Evolutionary conservation across 495 filamentous ascomycete genomes (phyloP), one percentile per base, ranked within the genome.

Genomic region (Elaphomyces granulatus): DNA sequence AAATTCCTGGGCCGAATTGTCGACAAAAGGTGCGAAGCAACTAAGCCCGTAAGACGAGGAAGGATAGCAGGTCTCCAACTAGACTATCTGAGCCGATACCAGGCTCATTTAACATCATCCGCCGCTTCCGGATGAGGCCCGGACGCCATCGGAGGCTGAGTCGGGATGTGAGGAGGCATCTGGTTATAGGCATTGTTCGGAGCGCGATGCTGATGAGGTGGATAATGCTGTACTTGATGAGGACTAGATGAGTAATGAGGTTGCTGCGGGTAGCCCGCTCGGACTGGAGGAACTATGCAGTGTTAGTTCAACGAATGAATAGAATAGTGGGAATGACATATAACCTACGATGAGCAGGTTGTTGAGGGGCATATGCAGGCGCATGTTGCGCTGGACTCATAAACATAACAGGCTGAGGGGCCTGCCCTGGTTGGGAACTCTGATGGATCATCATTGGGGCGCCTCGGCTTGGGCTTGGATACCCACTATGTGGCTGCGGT

Each of bases 371-470:
- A 46, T 77, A 85, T 1, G 71, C 65, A 3, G 80, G 78, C 49
- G 74, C 75, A 50, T 77, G 81, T 44, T 75, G 75, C 46, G 65
- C 72, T 20, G 77, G 77, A 40, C 71, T 71, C 75, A 82, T 78
- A 37, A 72, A 83, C 52, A 82, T 72, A 36, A 70, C 64, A 38
- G 56, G 55, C 43, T 66, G 68, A 4, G 67, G 61, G 34, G 64
- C 60, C 45, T 85, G 80, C 12, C 80, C 80, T 45, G 80, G 77
- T 45, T 84, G 81, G 15, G 81, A 86, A 37, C 78, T 78, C 55
- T 75, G 70, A 50, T 83, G 80, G 73, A 84, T 83, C 82, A 88
- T 87, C 63, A 87, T 79, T 2, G 82, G 83, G 1, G 81, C 74
- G 18, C 72, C 73, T 15, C 83, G 71, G 37, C 82, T 75, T 1